These are phyloP conservation scores for Colletotrichum camelliae DNA, from an alignment of 2,329 filamentous ascomycete genomes.

Conservation along the genomic window DNA sequence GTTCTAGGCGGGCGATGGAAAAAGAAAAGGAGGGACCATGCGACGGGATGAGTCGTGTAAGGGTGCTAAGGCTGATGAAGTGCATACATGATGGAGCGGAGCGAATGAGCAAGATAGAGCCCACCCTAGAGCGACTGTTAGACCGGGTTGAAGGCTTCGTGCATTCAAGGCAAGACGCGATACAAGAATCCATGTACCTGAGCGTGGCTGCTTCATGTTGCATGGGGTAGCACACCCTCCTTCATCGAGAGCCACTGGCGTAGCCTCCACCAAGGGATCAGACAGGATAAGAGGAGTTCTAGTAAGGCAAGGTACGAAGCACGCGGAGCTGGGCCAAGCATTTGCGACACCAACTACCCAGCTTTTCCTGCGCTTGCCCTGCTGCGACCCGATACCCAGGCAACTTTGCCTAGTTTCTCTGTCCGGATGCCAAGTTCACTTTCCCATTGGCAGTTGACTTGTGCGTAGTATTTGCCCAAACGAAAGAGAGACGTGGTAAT, in stretches of 20 bases:
- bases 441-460: background rate
- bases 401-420: background rate
- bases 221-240: background rate
- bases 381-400: background rate
- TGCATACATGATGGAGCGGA: constrained; percentile 2
- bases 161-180: background rate
- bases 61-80: constrained; percentile 18
- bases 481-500: background rate
- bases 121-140: constrained; percentile 7
- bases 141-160: constrained; percentile 15
- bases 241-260: background rate
- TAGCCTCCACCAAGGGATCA: background rate
- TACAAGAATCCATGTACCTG: background rate
- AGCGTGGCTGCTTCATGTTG: constrained; percentile 15
- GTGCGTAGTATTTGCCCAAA: background rate
- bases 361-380: background rate
- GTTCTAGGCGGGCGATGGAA: background rate
- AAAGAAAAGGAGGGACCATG: constrained; percentile 18
- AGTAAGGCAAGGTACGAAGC: background rate
- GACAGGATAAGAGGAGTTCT: background rate
- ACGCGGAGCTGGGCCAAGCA: background rate
- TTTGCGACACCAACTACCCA: background rate
- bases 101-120: background rate
- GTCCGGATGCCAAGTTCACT: background rate
- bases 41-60: constrained; percentile 13